Evolutionary conservation across 2,329 filamentous ascomycete genomes (phyloP), one percentile per base, ranked within the genome.

Genomic region (Coniochaeta sp.): DNA sequence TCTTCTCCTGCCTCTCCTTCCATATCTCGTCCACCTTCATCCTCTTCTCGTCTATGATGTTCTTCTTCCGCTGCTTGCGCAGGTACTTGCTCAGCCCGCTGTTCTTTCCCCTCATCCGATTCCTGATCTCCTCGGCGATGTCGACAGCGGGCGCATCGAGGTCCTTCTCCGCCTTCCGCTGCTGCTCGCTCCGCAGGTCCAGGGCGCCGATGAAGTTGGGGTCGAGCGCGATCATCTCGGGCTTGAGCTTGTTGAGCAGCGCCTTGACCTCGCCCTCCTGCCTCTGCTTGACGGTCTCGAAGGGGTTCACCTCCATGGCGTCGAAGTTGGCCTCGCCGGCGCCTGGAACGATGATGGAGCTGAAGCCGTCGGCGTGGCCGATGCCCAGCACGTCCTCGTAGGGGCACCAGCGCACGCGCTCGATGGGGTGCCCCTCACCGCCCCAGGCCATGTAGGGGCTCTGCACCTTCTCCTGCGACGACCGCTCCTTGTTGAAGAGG

Each of bases 321-420:
- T 99, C 95, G 72, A 90, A 97, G 82, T 98, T 98, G 71, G 95
- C 87, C 74, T 99, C 95, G 63, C 95, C 95, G n/a, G 93, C 90
- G 55, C 95, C 95, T 8, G 95, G 95, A 1, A 98, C 86, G 66
- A 99, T 85, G 70, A 97, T 85, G 60, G 89, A 95, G 17, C 89
- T 90, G 77, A 98, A 98, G 16, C 95, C 95, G 62, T 87, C 79
- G 70, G 90, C 83, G 77, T 98, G 93, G 2, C 88, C 84, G 26
- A 96, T 82, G 16, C 93, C 95, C 1, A 99, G 83, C 0, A 97
- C 79, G 78, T 99, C 95, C 73, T 99, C 95, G 64, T 90, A 96
- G 0, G 95, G 95, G 71, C 95, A 99, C 90, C 93, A 99, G 62
- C 84, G 82, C 1, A 96, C 85, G 44, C 89, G 85, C 74, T 96